Evolutionary conservation across 345 rosid genomes (phyloP).

Genomic region (Laguncularia racemosa): DNA sequence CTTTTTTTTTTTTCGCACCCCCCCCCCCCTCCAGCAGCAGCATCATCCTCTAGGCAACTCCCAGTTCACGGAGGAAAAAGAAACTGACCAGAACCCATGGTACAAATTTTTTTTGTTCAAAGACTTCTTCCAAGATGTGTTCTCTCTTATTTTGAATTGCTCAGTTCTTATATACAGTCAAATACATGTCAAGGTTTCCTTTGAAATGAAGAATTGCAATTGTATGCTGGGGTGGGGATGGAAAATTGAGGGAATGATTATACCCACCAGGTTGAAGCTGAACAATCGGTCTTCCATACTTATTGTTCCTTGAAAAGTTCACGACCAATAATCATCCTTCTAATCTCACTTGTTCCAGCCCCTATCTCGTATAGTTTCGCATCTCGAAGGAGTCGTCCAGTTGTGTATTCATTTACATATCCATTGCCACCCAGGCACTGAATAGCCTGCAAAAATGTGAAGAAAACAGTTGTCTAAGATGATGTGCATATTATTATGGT

Average conservation of each 20-base stretch:
- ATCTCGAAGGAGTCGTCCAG: slow-evolving; percentile 88
- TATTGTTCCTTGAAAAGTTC: slow-evolving; percentile 69
- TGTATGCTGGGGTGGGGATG: no score
- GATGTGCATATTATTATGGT: background rate
- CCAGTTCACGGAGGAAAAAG: no score
- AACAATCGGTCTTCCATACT: slow-evolving; percentile 1
- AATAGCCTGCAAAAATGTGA: slow-evolving; percentile 58
- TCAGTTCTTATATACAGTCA: no score
- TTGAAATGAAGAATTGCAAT: no score
- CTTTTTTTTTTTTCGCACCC: no score
- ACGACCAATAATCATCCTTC: slow-evolving; percentile 88
- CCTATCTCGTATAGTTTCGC: slow-evolving; percentile 94
- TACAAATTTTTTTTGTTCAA: no score
- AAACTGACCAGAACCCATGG: no score
- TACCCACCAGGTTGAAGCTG: background rate
- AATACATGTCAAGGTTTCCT: no score
- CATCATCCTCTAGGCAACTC: no score
- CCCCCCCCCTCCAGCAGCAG: no score
- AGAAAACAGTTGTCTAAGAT: background rate
- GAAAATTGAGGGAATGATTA: background rate
- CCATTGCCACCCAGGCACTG: slow-evolving; percentile 97
- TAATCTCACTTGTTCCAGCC: slow-evolving; percentile 95
- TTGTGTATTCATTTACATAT: slow-evolving; percentile 81
- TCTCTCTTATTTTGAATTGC: no score
- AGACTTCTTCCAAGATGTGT: no score